phyloP scores from a whole-genome alignment of 129 eudicot genomes.

The Sambucus nigra region DNA sequence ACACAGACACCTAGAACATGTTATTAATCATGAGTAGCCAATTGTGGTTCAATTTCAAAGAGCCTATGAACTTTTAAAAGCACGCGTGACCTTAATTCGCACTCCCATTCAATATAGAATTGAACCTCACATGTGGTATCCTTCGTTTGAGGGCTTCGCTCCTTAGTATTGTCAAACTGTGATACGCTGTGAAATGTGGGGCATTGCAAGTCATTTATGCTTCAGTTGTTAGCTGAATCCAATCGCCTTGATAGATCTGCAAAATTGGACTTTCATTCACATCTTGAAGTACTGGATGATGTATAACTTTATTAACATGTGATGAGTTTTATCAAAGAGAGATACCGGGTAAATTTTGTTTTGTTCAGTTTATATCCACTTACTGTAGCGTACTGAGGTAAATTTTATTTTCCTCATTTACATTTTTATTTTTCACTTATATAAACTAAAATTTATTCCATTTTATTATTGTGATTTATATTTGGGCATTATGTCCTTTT shows the following conservation, averaged over 20 bases:
- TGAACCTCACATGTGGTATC: conserved; percentile 89
- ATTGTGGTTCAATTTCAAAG: conserved; percentile 44
- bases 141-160: conserved; percentile 77
- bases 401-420: too few species aligned
- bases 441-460: too few species aligned
- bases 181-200: conserved; percentile 82
- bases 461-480: too few species aligned
- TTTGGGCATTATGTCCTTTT: too few species aligned
- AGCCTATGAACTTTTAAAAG: conserved; percentile 74
- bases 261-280: conserved; percentile 49
- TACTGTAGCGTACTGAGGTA: too few species aligned
- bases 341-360: conserved; percentile 38
- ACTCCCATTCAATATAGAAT: conserved; percentile 55
- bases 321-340: conserved; percentile 38
- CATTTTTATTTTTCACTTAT: too few species aligned
- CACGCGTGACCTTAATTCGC: conserved; percentile 55
- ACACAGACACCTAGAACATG: conserved; percentile 48
- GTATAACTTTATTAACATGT: conserved; percentile 69
- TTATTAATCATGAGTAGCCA: conserved; percentile 49
- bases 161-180: conserved; percentile 83
- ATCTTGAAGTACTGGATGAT: conserved; percentile 51
- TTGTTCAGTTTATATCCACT: not conserved
- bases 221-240: conserved; percentile 47
- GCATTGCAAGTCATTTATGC: conserved; percentile 68
- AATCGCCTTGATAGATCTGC: conserved; percentile 38